Evolutionary conservation across 148 eudicot species (phyloP).

Genomic region (Silene conica): DNA sequence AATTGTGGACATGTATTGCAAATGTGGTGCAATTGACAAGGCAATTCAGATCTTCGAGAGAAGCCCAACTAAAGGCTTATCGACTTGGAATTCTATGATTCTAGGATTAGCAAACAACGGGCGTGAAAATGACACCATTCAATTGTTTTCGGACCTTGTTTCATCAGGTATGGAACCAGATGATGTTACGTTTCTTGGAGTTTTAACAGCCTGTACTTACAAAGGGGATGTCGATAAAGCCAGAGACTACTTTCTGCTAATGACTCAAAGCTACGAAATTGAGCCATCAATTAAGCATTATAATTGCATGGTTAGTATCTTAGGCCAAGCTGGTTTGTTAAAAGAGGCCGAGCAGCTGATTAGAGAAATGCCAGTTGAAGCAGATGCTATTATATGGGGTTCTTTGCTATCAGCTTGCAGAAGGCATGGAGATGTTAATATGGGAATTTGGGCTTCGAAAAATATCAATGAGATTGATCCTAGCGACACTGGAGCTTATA

Average conservation of each 20-base stretch:
- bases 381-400: slow-evolving; percentile 46
- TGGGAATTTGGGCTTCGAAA: slow-evolving; percentile 36
- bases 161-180: slow-evolving; percentile 35
- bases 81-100: slow-evolving; percentile 62
- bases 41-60: slow-evolving; percentile 33
- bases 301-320: slow-evolving; percentile 43
- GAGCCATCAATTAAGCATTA: slow-evolving; percentile 51
- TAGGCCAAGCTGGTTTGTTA: slow-evolving; percentile 45
- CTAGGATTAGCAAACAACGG: slow-evolving; percentile 55
- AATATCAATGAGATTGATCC: slow-evolving; percentile 28
- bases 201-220: slow-evolving; percentile 46
- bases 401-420: slow-evolving; percentile 52
- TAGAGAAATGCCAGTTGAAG: slow-evolving; percentile 33
- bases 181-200: slow-evolving; percentile 47
- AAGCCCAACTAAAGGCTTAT: slow-evolving; percentile 31
- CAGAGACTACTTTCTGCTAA: slow-evolving; percentile 33
- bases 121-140: slow-evolving; percentile 35
- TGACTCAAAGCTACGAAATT: slow-evolving; percentile 35
- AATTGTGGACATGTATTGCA: slow-evolving; percentile 51
- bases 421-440: slow-evolving; percentile 40
- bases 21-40: slow-evolving; percentile 45
- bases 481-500: slow-evolving; percentile 36
- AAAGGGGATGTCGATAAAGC: slow-evolving; percentile 41
- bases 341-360: slow-evolving; percentile 40
- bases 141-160: slow-evolving; percentile 38